phyloP scores from a whole-genome alignment of 208 protist genomes.

The Leishmania turanica region DNA sequence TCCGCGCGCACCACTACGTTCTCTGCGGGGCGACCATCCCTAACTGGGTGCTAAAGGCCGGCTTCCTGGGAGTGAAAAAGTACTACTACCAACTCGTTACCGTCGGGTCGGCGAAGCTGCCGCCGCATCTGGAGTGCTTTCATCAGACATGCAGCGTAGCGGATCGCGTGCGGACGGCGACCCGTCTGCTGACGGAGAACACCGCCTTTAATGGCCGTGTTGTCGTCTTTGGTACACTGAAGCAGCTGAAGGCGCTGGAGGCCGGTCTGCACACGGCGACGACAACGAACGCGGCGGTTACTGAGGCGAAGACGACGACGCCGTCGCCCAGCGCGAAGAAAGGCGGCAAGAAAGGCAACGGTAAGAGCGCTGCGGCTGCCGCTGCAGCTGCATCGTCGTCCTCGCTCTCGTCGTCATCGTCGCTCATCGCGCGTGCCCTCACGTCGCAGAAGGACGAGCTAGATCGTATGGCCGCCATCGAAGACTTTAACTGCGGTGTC shows the following conservation, averaged over 20 bases:
- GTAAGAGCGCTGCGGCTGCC: slow-evolving; percentile 8
- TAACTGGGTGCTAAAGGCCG: slow-evolving; percentile 91
- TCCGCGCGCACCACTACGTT: slow-evolving; percentile 89
- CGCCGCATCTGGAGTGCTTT: slow-evolving; percentile 67
- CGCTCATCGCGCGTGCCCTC: slow-evolving; percentile 54
- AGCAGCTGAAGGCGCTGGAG: slow-evolving; percentile 41
- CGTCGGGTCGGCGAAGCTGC: slow-evolving; percentile 79
- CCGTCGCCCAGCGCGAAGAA: background rate
- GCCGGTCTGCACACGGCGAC: slow-evolving; percentile 10
- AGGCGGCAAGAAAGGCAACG: slow-evolving; percentile 12
- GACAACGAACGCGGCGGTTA: background rate
- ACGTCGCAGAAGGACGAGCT: slow-evolving; percentile 51
- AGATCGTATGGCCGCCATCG: slow-evolving; percentile 79
- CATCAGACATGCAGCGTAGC: slow-evolving; percentile 41
- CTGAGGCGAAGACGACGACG: slow-evolving; percentile 1
- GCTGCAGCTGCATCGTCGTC: background rate
- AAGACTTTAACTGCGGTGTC: slow-evolving; percentile 79
- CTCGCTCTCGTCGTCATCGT: slow-evolving; percentile 6
- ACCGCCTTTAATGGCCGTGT: slow-evolving; percentile 46
- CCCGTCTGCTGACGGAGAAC: slow-evolving; percentile 34
- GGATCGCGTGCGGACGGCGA: slow-evolving; percentile 46
- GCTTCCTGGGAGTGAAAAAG: slow-evolving; percentile 92
- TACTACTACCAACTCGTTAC: slow-evolving; percentile 91
- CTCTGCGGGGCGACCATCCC: slow-evolving; percentile 91
- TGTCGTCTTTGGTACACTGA: slow-evolving; percentile 74